Evolutionary conservation across 148 eudicot species (phyloP).

Genomic region (Cornus suecica): DNA sequence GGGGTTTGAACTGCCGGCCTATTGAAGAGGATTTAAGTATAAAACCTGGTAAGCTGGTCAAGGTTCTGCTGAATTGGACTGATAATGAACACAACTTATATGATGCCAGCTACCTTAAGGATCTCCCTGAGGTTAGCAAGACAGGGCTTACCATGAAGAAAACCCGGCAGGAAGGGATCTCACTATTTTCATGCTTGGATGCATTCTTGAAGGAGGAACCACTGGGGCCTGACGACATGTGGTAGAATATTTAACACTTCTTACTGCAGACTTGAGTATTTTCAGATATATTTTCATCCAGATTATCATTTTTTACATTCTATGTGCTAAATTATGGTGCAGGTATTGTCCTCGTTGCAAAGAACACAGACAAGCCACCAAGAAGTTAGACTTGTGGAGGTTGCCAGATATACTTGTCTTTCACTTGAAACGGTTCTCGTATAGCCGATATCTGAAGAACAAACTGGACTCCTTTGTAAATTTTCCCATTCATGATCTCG

Average conservation of each 20-base stretch:
- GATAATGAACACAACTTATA: slow-evolving; percentile 52
- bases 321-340: slow-evolving; percentile 28
- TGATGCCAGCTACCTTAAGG: slow-evolving; percentile 70
- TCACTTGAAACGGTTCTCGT: slow-evolving; percentile 91
- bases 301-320: neutral
- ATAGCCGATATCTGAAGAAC: slow-evolving; percentile 90
- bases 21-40: slow-evolving; percentile 50
- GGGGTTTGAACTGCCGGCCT: slow-evolving; percentile 44
- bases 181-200: slow-evolving; percentile 91
- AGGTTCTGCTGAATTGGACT: slow-evolving; percentile 60
- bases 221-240: slow-evolving; percentile 98
- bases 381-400: slow-evolving; percentile 96
- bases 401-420: slow-evolving; percentile 90
- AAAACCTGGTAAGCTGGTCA: slow-evolving; percentile 34
- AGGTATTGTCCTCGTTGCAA: slow-evolving; percentile 98
- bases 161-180: slow-evolving; percentile 84
- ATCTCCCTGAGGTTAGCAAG: slow-evolving; percentile 87
- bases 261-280: neutral
- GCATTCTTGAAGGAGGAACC: slow-evolving; percentile 98
- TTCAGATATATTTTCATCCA: slow-evolving; percentile 3
- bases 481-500: slow-evolving; percentile 78
- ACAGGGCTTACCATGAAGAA: slow-evolving; percentile 67
- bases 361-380: slow-evolving; percentile 93
- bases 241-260: slow-evolving; percentile 43
- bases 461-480: slow-evolving; percentile 87